These are phyloP conservation scores for Boletus vermiculosoides DNA, from an alignment of 768 basidiomycete genomes.

Conservation along the genomic window DNA sequence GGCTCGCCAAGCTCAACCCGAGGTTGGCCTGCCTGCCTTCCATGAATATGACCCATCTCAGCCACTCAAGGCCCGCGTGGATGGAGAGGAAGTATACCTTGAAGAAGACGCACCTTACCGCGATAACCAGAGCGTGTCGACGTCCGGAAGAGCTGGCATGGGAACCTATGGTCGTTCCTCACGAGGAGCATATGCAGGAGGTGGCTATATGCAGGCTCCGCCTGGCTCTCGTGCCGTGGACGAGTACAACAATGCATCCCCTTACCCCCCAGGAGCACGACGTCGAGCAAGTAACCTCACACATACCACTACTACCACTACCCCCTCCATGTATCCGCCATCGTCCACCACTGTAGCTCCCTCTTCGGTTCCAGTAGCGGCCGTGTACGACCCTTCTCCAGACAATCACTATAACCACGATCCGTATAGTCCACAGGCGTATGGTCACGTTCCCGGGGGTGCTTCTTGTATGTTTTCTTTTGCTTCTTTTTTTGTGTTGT, in stretches of 20 bases:
- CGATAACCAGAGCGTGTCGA: constrained; percentile 30
- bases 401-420: constrained; percentile 26
- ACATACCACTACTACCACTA: constrained; percentile 40
- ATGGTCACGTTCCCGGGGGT: constrained; percentile 54
- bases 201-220: constrained; percentile 65
- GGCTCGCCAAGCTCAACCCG: constrained; percentile 55
- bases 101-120: constrained; percentile 46
- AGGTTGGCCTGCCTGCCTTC: constrained; percentile 75
- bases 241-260: constrained; percentile 59
- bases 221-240: constrained; percentile 70
- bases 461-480: constrained; percentile 49
- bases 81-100: constrained; percentile 54
- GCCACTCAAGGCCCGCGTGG: constrained; percentile 61
- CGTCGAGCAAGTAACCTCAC: constrained; percentile 41
- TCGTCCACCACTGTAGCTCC: constrained; percentile 27
- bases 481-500: neutral
- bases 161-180: constrained; percentile 34
- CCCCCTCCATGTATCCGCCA: constrained; percentile 38
- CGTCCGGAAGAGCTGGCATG: constrained; percentile 21
- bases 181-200: constrained; percentile 38
- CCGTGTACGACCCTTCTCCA: constrained; percentile 21
- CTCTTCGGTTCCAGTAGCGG: constrained; percentile 6
- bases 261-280: constrained; percentile 45
- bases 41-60: constrained; percentile 58
- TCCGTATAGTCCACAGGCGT: constrained; percentile 35